Base-by-base conservation (phyloP, 2,329 filamentous ascomycete genomes). In the Rhynchosporium agropyri region DNA sequence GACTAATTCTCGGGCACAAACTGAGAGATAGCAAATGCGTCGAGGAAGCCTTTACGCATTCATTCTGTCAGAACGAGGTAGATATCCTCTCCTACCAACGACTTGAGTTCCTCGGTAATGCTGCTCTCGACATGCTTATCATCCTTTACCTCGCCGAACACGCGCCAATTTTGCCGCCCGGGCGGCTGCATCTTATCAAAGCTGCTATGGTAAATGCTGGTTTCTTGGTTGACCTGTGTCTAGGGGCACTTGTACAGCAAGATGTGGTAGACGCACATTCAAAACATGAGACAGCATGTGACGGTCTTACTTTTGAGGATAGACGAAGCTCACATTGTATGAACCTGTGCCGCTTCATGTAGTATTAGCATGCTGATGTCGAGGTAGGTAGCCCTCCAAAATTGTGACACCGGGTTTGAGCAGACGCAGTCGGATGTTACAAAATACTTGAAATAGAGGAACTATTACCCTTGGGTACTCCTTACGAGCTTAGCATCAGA, bases 71-170 rank as follows among this genome's bases (percentile, higher is more conserved):
- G 51, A 62, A 73, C 4, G 81, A 80, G 57, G 40, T 12, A 12
- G 40, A 43, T 12, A 43, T 12, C 10, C 78, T 81, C 4, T 79
- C 76, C 28, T 81, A 86, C 13, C 89, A 97, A 68, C 84, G 92
- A 0, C 82, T 97, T 0, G 94, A 97, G 72, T 97, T 95, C 70
- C 78, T 97, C 0, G 94, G 94, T 0, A 94, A 98, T 69, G 85
- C 92, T 0, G 80, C 97, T 2, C 83, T 98, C 0, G 94, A 98
- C 75, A 83, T 87, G 69, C 79, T 97, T 61, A 79, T 97, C 54
- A 86, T 91, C 7, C 79, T 77, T 0, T 80, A 77, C n/a, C 77
- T 94, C 6, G 66, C 73, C 1, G 77, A 77, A 0, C 71, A 85
- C 54, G 40, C 40, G 15, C 40, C 40, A 4, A 72, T 80, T 3